Conservation (phyloP, 441 rosid species). For the Pelargonium myrrhifolium region DNA sequence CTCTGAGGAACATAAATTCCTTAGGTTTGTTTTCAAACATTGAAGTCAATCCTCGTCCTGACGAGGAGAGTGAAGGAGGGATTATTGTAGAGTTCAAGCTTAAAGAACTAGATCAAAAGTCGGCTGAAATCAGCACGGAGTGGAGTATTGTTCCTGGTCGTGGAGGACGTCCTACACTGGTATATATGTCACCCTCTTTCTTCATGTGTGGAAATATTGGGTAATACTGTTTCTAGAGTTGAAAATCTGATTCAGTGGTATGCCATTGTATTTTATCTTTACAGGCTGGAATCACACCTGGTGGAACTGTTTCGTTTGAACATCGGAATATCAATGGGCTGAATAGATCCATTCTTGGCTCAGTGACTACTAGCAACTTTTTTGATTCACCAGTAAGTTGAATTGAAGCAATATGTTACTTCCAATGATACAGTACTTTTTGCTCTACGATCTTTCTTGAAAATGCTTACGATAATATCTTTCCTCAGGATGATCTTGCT, state of each 20-base stretch:
- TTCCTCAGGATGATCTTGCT: conserved; percentile 48
- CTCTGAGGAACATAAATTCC: conserved; percentile 73
- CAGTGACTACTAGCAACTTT: conserved; percentile 93
- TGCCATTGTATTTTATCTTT: conserved; percentile 11
- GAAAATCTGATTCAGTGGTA: conserved; percentile 11
- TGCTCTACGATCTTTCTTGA: neutral
- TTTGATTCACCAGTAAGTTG: conserved; percentile 69
- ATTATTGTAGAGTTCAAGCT: conserved; percentile 92
- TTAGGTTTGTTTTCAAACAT: conserved; percentile 75
- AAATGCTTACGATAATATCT: neutral
- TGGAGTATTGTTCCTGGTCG: conserved; percentile 98
- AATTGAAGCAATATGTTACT: neutral
- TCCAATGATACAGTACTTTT: neutral
- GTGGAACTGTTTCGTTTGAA: conserved; percentile 93
- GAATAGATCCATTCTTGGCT: conserved; percentile 85
- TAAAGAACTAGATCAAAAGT: conserved; percentile 85
- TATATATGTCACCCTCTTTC: conserved; percentile 23
- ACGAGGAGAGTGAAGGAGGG: conserved; percentile 90
- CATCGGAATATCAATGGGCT: conserved; percentile 85
- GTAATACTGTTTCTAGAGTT: neutral
- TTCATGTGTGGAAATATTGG: neutral
- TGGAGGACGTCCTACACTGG: conserved; percentile 91
- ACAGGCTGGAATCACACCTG: conserved; percentile 90
- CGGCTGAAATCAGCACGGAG: conserved; percentile 96
- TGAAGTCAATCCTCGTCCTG: conserved; percentile 88